Base-by-base conservation (phyloP, 805 yeast genomes). In the Ogataea ganodermae region DNA sequence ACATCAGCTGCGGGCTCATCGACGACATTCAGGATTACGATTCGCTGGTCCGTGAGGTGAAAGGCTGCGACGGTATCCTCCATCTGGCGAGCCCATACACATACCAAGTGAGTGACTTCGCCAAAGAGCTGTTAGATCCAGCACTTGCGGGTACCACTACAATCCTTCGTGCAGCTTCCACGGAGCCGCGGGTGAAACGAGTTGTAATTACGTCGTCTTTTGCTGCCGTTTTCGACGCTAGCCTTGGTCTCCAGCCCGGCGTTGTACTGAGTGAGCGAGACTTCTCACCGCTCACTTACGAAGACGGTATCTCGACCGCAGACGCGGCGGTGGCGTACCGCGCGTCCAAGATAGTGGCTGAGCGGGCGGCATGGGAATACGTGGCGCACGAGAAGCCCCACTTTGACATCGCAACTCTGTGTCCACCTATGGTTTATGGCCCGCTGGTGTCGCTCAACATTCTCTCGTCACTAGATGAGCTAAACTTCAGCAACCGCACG, bases 261-360 rank as follows among this genome's bases (percentile, higher is more conserved):
- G 64, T 66, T 30, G 61, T 65, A 16, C 67, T 69, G 50, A 71
- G 70, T 26, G 84, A 79, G 55, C 66, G 67, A 13, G 63, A 71
- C 22, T 79, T 84, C 80, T 80, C 81, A 50, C 77, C 75, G 35
- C 67, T 78, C 23, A 71, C 79, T 13, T 74, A 76, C 72, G 79
- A 76, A 42, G 72, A 73, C 48, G 69, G 74, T 9, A 71, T 73
- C 44, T 52, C 48, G 18, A 56, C 62, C 6, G 58, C 63, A 33
- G 72, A 75, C 53, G 64, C 71, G 2, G 53, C 60, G 16, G 49
- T 49, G 36, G 85, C 82, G 2, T 81, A 81, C 62, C 55, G 74
- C 46, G 87, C 79, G 3, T 79, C 86, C n/a, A 81, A 81, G 63
- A 79, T 76, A 32, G 73, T 75, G 50, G 85, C 86, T 14, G 89